phyloP scores from a whole-genome alignment of 805 yeast genomes.

The Starmerella floris region DNA sequence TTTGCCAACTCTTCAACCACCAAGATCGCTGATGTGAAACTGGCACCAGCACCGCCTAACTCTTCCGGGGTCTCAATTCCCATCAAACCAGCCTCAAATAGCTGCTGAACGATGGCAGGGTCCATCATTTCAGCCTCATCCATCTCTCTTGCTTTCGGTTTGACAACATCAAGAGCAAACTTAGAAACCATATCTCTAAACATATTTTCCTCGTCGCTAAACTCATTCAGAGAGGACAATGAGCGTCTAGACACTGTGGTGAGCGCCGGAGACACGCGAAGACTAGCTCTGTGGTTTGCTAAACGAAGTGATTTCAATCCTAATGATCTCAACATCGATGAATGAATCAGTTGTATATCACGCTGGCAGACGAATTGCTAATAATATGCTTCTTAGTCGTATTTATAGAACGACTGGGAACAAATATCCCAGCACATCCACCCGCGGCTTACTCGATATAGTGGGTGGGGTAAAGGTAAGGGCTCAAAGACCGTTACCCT shows the following conservation, averaged over 20 bases:
- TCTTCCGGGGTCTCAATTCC: slow-evolving; percentile 38
- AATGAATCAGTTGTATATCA: too few relatives aligned
- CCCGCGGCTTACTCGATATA: too few relatives aligned
- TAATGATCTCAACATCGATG: neutral
- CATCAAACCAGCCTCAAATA: slow-evolving; percentile 33
- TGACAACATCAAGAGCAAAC: slow-evolving; percentile 31
- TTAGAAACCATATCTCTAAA: slow-evolving; percentile 31
- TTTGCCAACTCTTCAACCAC: slow-evolving; percentile 35
- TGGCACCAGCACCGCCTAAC: slow-evolving; percentile 35
- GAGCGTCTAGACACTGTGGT: neutral
- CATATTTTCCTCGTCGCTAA: slow-evolving; percentile 33
- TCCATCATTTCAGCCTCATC: slow-evolving; percentile 23
- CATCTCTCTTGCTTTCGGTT: slow-evolving; percentile 30
- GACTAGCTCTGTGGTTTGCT: neutral
- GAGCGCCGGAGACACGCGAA: neutral
- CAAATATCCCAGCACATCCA: too few relatives aligned
- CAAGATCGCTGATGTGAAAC: slow-evolving; percentile 34
- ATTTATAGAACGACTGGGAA: too few relatives aligned
- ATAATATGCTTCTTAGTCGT: too few relatives aligned
- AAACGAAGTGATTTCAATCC: too few relatives aligned
- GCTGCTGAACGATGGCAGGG: slow-evolving; percentile 13
- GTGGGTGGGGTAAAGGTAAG: too few relatives aligned
- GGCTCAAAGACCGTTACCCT: too few relatives aligned
- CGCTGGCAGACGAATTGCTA: too few relatives aligned
- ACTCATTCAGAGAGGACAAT: slow-evolving; percentile 23